Evolutionary conservation across 2,329 filamentous ascomycete genomes (phyloP).

Genomic region (Cladorrhinum sp.): DNA sequence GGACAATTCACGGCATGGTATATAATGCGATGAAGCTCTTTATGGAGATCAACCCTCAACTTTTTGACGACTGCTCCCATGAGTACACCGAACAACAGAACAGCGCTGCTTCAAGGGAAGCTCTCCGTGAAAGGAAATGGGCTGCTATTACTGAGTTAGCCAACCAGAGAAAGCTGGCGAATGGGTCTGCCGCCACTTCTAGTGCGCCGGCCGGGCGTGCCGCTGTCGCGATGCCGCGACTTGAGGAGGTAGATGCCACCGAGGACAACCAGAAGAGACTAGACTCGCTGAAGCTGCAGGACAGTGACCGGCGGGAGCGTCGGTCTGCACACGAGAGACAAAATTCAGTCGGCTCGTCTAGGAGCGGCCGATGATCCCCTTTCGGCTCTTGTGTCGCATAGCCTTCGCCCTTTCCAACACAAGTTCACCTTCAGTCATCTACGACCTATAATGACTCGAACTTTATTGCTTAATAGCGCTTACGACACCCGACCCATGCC

Average conservation of each 20-base stretch:
- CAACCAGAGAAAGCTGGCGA: constrained; percentile 58
- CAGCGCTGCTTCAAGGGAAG: constrained; percentile 79
- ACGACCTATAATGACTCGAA: neutral
- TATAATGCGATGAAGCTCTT: constrained; percentile 99
- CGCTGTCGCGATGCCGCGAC: constrained; percentile 42
- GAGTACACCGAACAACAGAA: constrained; percentile 97
- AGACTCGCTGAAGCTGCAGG: constrained; percentile 86
- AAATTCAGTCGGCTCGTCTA: constrained; percentile 54
- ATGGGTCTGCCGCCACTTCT: constrained; percentile 35
- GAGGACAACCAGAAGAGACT: constrained; percentile 84
- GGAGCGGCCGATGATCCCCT: constrained; percentile 46
- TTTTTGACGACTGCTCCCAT: constrained; percentile 98
- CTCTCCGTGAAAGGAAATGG: constrained; percentile 82
- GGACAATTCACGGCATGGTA: constrained; percentile 99
- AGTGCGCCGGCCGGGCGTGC: constrained; percentile 33
- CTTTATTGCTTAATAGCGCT: neutral
- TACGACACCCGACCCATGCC: neutral
- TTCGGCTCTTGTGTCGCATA: neutral
- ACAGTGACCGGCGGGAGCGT: constrained; percentile 62
- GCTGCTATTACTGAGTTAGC: constrained; percentile 80
- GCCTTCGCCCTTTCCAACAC: neutral
- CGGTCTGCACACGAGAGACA: constrained; percentile 59
- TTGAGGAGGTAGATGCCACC: constrained; percentile 76
- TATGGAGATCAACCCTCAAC: constrained; percentile 98
- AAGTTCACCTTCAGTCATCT: neutral